Base-by-base conservation (phyloP, 1,284 basidiomycete genomes). In the Papiliotrema terrestris region DNA sequence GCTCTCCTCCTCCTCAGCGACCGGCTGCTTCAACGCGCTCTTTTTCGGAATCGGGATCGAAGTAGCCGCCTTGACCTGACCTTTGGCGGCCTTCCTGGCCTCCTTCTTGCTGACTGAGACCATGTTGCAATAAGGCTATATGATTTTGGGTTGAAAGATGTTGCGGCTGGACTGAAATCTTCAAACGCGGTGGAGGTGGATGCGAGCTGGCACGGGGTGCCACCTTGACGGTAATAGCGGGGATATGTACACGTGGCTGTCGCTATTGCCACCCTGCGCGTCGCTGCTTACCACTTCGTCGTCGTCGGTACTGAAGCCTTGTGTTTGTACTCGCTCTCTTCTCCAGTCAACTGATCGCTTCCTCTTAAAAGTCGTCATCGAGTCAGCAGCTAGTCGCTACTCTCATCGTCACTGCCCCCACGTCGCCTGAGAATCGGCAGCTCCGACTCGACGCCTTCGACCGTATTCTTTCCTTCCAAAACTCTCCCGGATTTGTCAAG, bases 21-120 rank as follows among this genome's bases (percentile, higher is more conserved):
- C 48, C 20, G 51, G 26, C 39, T 22, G 19, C 48, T 50, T 25
- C 15, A 36, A 37, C 3, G 41, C 23, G 15, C 20, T 36, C 25
- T 55, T 45, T 50, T 58, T 56, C n/a, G 42, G 23, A 11, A 25
- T 17, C 13, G 46, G 14, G 19, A 25, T 35, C 11, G 39, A 26
- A 35, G 52, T n/a, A n/a, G 23, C 45, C 15, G 15, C 60, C 57
- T 65, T 66, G 15, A 45, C 54, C 45, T 61, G 61, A 14, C 43
- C 54, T n/a, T 44, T 52, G 17, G 43, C 57, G 43, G 53, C 43
- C 57, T 67, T 72, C 39, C 59, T 39, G 17, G 59, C 51, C 45
- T 65, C 59, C 59, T 73, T 74, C 55, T 66, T 67, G 59, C 58
- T 66, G 17, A 61, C 49, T 36, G 58, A 65, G 52, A 61, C 69